Conservation (phyloP, 495 filamentous ascomycete genomes). For the Podospora pseudoanserina region DNA sequence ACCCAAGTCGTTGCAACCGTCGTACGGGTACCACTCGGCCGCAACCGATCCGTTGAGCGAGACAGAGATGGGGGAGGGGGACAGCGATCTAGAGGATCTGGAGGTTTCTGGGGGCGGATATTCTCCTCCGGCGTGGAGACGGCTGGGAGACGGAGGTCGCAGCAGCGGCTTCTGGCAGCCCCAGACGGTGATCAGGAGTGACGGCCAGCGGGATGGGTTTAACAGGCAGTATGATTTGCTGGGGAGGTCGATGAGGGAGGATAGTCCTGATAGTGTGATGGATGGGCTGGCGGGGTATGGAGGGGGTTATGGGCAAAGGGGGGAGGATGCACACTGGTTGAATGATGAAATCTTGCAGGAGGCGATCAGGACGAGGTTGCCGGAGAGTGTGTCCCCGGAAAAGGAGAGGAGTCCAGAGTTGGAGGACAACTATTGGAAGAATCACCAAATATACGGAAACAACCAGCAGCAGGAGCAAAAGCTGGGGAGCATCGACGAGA, state of each 20-base stretch:
- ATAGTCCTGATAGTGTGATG: constrained; percentile 29
- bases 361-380: constrained; percentile 50
- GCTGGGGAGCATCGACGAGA: constrained; percentile 15
- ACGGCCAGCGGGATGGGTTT: constrained; percentile 1
- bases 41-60: constrained; percentile 49
- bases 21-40: constrained; percentile 59
- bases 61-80: constrained; percentile 33
- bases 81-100: constrained; percentile 22
- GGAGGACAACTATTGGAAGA: constrained; percentile 25
- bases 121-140: constrained; percentile 54
- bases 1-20: constrained; percentile 38
- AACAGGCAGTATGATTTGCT: constrained; percentile 13
- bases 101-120: constrained; percentile 48
- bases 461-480: constrained; percentile 35
- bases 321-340: constrained; percentile 32
- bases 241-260: constrained; percentile 20
- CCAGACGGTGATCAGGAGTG: constrained; percentile 24
- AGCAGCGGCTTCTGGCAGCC: constrained; percentile 55
- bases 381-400: constrained; percentile 50
- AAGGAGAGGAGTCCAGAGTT: constrained; percentile 48
- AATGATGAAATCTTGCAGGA: constrained; percentile 43
- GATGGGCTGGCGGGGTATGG: constrained; percentile 14
- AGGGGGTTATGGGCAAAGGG: constrained; percentile 30
- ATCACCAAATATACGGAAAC: constrained; percentile 16
- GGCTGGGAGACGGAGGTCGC: constrained; percentile 50